These are phyloP conservation scores for Bipolaris sorokiniana DNA, from an alignment of 2,329 filamentous ascomycete genomes.

Conservation along the genomic window DNA sequence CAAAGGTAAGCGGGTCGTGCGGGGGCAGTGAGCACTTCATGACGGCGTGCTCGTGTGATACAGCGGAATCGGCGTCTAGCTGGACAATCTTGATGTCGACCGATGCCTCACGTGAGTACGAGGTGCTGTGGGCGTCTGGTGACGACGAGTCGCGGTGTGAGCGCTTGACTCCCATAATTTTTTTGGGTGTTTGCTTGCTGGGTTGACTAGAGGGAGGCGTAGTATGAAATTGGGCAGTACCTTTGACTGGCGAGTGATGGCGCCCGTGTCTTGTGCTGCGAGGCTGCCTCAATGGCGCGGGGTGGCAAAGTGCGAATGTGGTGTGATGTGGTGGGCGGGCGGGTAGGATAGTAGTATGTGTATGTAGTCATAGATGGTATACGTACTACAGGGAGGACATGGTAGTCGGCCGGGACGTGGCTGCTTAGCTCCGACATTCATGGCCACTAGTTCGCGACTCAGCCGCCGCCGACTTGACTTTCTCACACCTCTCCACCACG, in stretches of 20 bases:
- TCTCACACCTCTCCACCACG: constrained; percentile 20
- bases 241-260: constrained; percentile 25
- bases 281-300: constrained; percentile 6
- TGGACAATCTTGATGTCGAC: constrained; percentile 56
- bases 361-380: too few relatives aligned
- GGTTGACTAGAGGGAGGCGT: constrained; percentile 17
- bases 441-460: constrained; percentile 19
- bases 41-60: constrained; percentile 47
- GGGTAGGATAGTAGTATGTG: background rate
- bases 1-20: constrained; percentile 75
- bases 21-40: constrained; percentile 86
- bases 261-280: constrained; percentile 13
- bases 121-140: constrained; percentile 44
- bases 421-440: constrained; percentile 16
- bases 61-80: constrained; percentile 56
- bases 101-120: constrained; percentile 38
- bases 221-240: constrained; percentile 33
- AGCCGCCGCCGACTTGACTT: constrained; percentile 16
- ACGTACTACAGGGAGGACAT: background rate
- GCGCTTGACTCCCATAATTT: constrained; percentile 64
- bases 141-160: constrained; percentile 59
- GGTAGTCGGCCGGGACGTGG: constrained; percentile 1
- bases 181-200: constrained; percentile 15
- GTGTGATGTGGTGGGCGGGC: background rate
- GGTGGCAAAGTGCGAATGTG: background rate